Evolutionary conservation across 2,329 filamentous ascomycete species (phyloP).

Genomic region (Monilinia fructicola): DNA sequence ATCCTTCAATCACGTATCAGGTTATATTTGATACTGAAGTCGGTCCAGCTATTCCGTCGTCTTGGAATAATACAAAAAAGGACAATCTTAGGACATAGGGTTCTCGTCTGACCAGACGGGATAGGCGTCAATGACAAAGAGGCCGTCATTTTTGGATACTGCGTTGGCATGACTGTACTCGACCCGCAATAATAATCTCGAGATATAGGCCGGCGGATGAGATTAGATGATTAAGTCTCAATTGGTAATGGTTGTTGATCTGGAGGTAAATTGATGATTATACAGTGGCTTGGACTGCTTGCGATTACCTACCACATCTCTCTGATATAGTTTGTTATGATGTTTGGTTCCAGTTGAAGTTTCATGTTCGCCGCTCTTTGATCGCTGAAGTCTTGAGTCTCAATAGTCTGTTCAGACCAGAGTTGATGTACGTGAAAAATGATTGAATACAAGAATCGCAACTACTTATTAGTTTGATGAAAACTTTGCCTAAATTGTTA

Average conservation of each 20-base stretch:
- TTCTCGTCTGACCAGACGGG: background rate
- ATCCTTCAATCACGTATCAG: background rate
- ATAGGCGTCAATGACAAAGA: background rate
- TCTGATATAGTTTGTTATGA: background rate
- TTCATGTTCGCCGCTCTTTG: background rate
- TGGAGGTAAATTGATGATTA: no score
- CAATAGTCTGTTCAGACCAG: no score
- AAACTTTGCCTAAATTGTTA: background rate
- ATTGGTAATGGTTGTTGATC: background rate
- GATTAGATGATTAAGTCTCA: background rate
- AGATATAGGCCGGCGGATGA: background rate
- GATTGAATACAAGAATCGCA: background rate
- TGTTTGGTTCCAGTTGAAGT: background rate
- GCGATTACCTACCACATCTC: background rate
- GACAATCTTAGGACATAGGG: background rate
- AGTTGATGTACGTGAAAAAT: background rate
- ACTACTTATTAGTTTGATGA: background rate
- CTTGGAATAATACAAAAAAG: background rate
- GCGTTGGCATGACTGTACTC: conserved; percentile 13
- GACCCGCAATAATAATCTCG: background rate
- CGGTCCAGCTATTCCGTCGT: background rate
- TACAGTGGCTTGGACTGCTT: background rate
- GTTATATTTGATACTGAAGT: background rate
- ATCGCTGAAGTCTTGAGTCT: background rate
- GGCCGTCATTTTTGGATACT: background rate